phyloP scores from a whole-genome alignment of 805 yeast genomes.

The Kurtzmaniella fragi region DNA sequence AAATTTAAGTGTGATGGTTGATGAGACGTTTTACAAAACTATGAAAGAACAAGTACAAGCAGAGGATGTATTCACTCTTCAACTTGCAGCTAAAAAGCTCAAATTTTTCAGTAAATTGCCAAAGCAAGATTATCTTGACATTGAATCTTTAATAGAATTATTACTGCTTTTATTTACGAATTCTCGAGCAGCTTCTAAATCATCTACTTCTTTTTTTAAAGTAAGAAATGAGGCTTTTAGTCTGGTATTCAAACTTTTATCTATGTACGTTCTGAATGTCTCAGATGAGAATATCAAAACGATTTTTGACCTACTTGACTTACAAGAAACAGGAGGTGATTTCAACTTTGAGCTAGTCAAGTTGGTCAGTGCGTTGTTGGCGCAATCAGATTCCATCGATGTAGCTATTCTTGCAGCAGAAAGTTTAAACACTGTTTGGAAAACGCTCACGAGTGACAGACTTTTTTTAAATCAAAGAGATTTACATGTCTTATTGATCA shows the following conservation, averaged over 20 bases:
- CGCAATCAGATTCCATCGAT: not conserved
- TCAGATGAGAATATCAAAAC: constrained; percentile 7
- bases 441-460: constrained; percentile 49
- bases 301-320: constrained; percentile 8
- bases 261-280: not conserved
- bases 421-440: constrained; percentile 38
- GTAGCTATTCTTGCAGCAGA: no score
- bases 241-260: constrained; percentile 14
- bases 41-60: constrained; percentile 14
- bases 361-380: not conserved
- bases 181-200: constrained; percentile 15
- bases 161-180: constrained; percentile 13
- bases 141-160: constrained; percentile 1
- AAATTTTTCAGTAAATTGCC: constrained; percentile 22
- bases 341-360: not conserved
- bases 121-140: constrained; percentile 6
- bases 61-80: constrained; percentile 15
- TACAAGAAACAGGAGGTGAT: not conserved
- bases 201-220: constrained; percentile 36
- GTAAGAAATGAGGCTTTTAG: constrained; percentile 36
- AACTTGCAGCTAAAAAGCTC: constrained; percentile 16
- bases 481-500: constrained; percentile 55
- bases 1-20: no score
- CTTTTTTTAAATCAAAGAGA: constrained; percentile 60
- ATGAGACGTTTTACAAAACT: constrained; percentile 9